Percentiles rank a stretch among this genome's conserved stretches.
These are phyloP conservation scores for Mrakia gelida DNA, from an alignment of 768 basidiomycete species.

Conservation along the genomic window DNA sequence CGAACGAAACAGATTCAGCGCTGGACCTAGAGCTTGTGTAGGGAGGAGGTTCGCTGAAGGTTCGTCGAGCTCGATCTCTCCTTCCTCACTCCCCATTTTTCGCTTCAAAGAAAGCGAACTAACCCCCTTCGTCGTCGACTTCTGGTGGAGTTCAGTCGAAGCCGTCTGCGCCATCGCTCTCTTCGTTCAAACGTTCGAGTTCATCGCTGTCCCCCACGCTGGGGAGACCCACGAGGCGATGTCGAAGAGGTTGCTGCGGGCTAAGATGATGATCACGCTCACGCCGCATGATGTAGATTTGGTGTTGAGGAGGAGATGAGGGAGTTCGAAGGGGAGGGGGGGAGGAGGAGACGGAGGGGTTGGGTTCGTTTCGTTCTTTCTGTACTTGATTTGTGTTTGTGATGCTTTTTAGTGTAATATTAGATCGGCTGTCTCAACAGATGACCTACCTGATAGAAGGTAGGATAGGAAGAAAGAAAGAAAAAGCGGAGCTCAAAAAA, in stretches of 20 bases:
- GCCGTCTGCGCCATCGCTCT: conserved; percentile 20
- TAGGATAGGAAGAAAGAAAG: too few species aligned
- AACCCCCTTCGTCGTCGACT: background rate
- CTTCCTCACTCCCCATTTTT: background rate
- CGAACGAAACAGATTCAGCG: conserved; percentile 4
- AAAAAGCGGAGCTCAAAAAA: too few species aligned
- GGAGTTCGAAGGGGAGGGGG: background rate
- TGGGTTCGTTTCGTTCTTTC: too few species aligned
- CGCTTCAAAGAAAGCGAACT: too few species aligned
- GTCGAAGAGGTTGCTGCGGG: conserved; percentile 5
- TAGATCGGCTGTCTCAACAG: too few species aligned
- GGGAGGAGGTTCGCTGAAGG: conserved; percentile 23
- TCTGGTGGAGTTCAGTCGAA: background rate
- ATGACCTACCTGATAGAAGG: too few species aligned
- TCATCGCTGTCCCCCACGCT: conserved; percentile 9
- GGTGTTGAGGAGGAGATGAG: conserved; percentile 10
- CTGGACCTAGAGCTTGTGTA: conserved; percentile 23
- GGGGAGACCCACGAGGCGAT: conserved; percentile 7
- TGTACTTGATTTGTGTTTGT: too few species aligned
- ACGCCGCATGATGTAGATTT: conserved; percentile 24
- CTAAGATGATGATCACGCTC: background rate
- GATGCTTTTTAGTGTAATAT: too few species aligned
- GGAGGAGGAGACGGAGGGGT: too few species aligned
- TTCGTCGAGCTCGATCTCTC: background rate
- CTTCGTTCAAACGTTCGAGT: conserved; percentile 17